phyloP scores from a whole-genome alignment of 2,329 filamentous ascomycete species.

The Neonectria sp. region DNA sequence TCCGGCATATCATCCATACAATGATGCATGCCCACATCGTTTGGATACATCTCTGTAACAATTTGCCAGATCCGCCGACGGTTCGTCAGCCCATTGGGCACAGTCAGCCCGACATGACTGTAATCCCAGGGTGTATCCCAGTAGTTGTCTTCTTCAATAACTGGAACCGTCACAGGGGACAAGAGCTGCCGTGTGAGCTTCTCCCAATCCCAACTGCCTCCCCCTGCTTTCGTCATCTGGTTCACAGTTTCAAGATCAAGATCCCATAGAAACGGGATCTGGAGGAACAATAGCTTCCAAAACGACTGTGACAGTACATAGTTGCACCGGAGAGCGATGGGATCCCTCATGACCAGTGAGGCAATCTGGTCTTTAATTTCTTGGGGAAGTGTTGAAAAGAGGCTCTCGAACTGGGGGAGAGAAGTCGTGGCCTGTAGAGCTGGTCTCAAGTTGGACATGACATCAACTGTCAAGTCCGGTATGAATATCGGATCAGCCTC shows the following conservation, averaged over 20 bases:
- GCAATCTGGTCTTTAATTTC: conserved; percentile 19
- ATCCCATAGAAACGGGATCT: conserved; percentile 31
- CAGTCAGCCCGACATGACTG: conserved; percentile 5
- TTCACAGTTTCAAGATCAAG: not conserved
- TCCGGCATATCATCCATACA: no score
- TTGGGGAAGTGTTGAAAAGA: conserved; percentile 7
- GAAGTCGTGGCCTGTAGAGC: no score
- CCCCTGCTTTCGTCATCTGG: not conserved
- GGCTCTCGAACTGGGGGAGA: no score
- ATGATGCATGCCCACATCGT: no score
- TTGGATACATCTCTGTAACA: conserved; percentile 29
- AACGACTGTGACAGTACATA: conserved; percentile 8
- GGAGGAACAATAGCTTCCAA: conserved; percentile 17
- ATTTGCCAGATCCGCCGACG: conserved; percentile 33
- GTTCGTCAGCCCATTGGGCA: conserved; percentile 21
- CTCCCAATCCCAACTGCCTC: conserved; percentile 24
- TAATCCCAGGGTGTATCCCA: no score
- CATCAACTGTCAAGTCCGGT: no score
- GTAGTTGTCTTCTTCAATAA: no score
- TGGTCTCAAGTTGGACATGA: no score
- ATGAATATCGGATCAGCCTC: no score
- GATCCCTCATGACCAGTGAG: not conserved
- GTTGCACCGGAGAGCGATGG: conserved; percentile 9
- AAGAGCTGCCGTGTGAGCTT: conserved; percentile 26
- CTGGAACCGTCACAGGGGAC: conserved; percentile 2